Evolutionary conservation across 2,329 filamentous ascomycete genomes (phyloP), one percentile per base, ranked within the genome.

Genomic region (Fusarium nanum): DNA sequence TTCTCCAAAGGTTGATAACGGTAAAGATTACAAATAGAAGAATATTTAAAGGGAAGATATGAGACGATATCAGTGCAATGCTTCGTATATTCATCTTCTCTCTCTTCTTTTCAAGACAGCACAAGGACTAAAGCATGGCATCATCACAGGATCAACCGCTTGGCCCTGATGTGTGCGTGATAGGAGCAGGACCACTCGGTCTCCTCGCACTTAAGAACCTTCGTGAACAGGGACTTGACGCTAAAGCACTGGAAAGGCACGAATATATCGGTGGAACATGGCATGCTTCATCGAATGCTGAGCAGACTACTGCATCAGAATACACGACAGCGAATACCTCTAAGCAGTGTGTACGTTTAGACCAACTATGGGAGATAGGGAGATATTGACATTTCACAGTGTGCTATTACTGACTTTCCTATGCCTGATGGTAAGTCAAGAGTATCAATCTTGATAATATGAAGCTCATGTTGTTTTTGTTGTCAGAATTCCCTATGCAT

Each of bases 201-300:
- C 76, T 83, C 14, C 75, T 79, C 18, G 76, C 82, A 14, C 70
- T 81, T 56, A 85, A 84, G 68, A 81, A 81, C 54, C 73, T 84
- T 27, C 71, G 76, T 10, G 82, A 84, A 60, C 82, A 83, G 68
- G 82, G 82, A 6, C 82, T 83, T 50, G 67, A 81, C 11, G 81
- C 78, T 12, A 78, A 76, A 11, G 80, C 78, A 1, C 82, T 84
- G 46, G 83, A 85, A 58, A 75, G 78, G 42, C 77, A 81, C 45
- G 69, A 78, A 25, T 77, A 77, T 48, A 70, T 83, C 37, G 83
- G 83, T 12, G 83, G 83, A 6, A 75, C 81, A 8, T 85, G 82
- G 83, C 76, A 79, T 45, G 80, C 78, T 50, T 81, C 77, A 18
- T 70, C 75, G 14, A 73, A 80, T 34, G 20, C 50, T 8, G 62